Base-by-base conservation (phyloP, 129 eudicot genomes). In the Lonicera japonica region DNA sequence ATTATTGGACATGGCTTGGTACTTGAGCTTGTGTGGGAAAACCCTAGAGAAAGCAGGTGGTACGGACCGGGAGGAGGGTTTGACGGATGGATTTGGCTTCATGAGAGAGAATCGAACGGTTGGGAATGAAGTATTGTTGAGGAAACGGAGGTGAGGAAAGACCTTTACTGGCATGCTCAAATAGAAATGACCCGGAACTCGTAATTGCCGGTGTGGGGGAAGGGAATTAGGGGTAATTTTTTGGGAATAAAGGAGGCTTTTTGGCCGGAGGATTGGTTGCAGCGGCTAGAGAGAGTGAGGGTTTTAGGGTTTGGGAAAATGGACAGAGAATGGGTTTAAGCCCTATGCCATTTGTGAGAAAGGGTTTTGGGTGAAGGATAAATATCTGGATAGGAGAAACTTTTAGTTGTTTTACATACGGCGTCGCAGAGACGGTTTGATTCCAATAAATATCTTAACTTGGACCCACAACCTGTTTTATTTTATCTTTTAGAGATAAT, bases 21-120 rank as follows among this genome's bases (percentile, higher is more conserved):
- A 85, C 20, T 65, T 80, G 34, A 94, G 69, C 66, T 56, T 82
- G 74, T 72, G 76, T 11, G 96, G 84, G 64, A 78, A 70, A 11
- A 72, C 66, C 21, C 78, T 79, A 40, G 80, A 73, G 36, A 82
- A 60, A 77, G 78, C 36, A 67, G 86, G 84, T 0, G 86, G 84
- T 0, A 67, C 5, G 20, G 55, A 17, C 39, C 51, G 57, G 29
- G 73, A 52, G 29, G 73, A 52, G 21, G 69, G 19, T 48, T 25
- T 54, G 12, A 65, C 15, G 38, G 78, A 46, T 11, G 84, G 61
- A 11, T 34, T 66, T 50, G 76, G 19, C 58, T 77, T 68, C 86
- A 82, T 83, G 51, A 67, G 15, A 21, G 78, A 59, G 65, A 73
- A 64, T 53, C 65, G 83, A 48, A 83, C 16, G 38, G 76, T 70